phyloP scores from a whole-genome alignment of 2,329 filamentous ascomycete genomes.

The Colletotrichum filicis region DNA sequence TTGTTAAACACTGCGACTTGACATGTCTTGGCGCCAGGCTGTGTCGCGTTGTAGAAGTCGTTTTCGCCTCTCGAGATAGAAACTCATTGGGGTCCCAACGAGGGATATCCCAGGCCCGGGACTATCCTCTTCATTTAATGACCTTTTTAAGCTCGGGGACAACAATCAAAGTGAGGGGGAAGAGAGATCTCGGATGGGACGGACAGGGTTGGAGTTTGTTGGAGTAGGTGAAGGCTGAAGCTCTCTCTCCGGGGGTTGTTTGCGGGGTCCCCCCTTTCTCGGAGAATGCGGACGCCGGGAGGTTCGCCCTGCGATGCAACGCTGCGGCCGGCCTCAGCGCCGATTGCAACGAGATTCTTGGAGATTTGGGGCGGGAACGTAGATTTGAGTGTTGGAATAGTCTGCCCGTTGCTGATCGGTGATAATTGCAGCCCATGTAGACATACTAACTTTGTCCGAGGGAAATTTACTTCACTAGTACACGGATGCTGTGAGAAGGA shows the following conservation, averaged over 20 bases:
- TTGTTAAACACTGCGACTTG: not conserved
- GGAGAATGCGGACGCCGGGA: not conserved
- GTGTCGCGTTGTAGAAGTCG: not conserved
- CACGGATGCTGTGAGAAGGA: not conserved
- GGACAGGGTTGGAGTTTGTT: not conserved
- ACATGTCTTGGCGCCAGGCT: conserved; percentile 1
- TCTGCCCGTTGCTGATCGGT: not conserved
- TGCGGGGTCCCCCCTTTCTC: not conserved
- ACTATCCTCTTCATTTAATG: not conserved
- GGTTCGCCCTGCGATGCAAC: not conserved
- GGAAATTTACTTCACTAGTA: not conserved
- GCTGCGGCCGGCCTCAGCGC: not conserved
- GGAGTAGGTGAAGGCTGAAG: not conserved
- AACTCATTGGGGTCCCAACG: not conserved
- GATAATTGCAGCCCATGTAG: not conserved
- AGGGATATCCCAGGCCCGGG: not conserved
- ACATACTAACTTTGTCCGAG: not conserved
- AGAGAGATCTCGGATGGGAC: not conserved
- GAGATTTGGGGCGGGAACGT: not conserved
- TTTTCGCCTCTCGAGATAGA: not conserved
- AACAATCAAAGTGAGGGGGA: not conserved
- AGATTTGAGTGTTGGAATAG: not conserved
- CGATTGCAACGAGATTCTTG: not conserved
- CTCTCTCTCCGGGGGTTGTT: not conserved
- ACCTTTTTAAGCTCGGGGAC: not conserved